Percentiles rank a stretch among this genome's conserved stretches.
Evolutionary conservation across 2,329 filamentous ascomycete species (phyloP).

Genomic region (Aspergillus fijiensis): DNA sequence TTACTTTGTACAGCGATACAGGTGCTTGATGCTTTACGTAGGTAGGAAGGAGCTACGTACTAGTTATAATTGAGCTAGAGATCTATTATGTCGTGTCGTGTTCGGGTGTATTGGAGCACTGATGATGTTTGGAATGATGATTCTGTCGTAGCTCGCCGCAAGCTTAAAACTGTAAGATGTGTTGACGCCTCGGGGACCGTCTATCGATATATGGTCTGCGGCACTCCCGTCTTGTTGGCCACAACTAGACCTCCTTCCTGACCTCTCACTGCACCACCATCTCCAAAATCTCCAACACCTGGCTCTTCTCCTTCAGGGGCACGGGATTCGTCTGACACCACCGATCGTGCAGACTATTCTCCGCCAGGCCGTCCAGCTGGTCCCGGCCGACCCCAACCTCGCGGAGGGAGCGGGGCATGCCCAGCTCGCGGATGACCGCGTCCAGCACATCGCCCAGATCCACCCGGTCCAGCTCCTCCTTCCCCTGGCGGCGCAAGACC

Average conservation of each 20-base stretch:
- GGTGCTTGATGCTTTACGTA: constrained; percentile 1
- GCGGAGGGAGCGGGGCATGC: constrained; percentile 54
- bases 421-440: constrained; percentile 52
- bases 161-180: no score
- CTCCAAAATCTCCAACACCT: constrained; percentile 55
- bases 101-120: background rate
- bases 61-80: constrained; percentile 2
- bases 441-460: constrained; percentile 56
- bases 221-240: background rate
- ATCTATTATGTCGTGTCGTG: background rate
- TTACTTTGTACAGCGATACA: constrained; percentile 5
- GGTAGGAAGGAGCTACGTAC: background rate
- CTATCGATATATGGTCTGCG: no score
- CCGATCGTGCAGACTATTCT: constrained; percentile 51
- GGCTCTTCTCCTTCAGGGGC: constrained; percentile 47
- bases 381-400: constrained; percentile 54
- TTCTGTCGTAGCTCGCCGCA: no score
- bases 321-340: constrained; percentile 55
- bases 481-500: constrained; percentile 32
- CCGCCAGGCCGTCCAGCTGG: constrained; percentile 49
- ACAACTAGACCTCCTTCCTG: background rate
- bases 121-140: no score
- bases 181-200: no score
- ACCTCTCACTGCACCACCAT: constrained; percentile 29
- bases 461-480: constrained; percentile 24